phyloP scores from a whole-genome alignment of 2,329 filamentous ascomycete species.

The Colletotrichum echinochloae region DNA sequence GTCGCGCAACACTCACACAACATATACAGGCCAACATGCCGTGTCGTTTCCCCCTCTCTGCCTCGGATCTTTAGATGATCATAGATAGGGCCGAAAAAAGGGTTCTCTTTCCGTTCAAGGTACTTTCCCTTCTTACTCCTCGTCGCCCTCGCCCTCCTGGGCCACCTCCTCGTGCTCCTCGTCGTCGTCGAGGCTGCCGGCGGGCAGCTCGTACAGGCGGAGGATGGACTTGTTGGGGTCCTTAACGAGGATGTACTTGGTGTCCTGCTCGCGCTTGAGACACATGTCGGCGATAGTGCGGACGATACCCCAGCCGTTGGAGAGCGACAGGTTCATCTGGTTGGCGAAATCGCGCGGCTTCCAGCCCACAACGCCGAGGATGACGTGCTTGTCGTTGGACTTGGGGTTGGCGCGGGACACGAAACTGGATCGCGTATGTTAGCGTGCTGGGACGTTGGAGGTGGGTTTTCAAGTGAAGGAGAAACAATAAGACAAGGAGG shows the following conservation, averaged over 20 bases:
- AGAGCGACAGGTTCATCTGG: slow-evolving; percentile 97
- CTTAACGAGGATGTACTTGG: slow-evolving; percentile 85
- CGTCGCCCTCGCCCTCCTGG: slow-evolving; percentile 56
- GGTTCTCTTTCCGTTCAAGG: neutral
- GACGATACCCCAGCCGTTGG: slow-evolving; percentile 99
- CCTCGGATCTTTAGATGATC: neutral
- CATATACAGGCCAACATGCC: neutral
- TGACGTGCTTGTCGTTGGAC: slow-evolving; percentile 91
- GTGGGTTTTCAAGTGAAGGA: neutral
- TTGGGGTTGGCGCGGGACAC: slow-evolving; percentile 95
- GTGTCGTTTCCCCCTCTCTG: neutral
- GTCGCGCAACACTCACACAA: neutral
- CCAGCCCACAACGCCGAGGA: slow-evolving; percentile 96
- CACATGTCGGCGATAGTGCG: slow-evolving; percentile 98
- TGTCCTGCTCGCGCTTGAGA: slow-evolving; percentile 76
- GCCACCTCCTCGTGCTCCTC: slow-evolving; percentile 75
- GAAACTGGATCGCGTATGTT: slow-evolving; percentile 71
- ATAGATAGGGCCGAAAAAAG: neutral
- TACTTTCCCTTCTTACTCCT: slow-evolving; percentile 45
- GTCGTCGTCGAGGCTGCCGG: slow-evolving; percentile 90
- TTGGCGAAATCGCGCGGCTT: slow-evolving; percentile 96
- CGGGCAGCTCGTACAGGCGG: slow-evolving; percentile 90
- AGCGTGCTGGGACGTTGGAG: slow-evolving; percentile 38
- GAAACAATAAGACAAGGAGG: slow-evolving; percentile 48
- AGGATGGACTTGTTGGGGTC: slow-evolving; percentile 98